These are phyloP conservation scores for Dictyostelium brefeldianum DNA, from an alignment of 78 protist genomes.

Conservation along the genomic window DNA sequence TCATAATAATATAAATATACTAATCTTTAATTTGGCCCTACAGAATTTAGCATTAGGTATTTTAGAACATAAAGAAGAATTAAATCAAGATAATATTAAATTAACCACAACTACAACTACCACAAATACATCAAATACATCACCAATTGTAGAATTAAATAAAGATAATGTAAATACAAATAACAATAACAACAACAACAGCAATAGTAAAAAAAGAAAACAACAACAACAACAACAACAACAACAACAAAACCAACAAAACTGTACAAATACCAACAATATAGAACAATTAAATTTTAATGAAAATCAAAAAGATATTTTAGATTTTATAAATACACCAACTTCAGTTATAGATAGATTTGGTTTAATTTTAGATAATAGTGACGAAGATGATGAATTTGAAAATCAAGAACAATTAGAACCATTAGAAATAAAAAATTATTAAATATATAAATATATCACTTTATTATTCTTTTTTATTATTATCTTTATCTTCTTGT, in stretches of 20 bases:
- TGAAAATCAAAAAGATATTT: neutral
- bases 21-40: neutral
- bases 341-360: conserved; percentile 44
- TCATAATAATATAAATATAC: neutral
- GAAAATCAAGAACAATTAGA: conserved; percentile 49
- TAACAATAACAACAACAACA: conserved; percentile 3
- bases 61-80: conserved; percentile 63
- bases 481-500: neutral
- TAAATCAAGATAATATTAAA: conserved; percentile 33
- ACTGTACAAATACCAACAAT: neutral
- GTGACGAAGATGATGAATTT: conserved; percentile 11
- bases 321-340: conserved; percentile 21
- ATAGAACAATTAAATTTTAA: neutral
- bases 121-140: neutral
- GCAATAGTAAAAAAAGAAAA: conserved; percentile 10
- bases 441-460: neutral
- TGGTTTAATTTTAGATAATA: conserved; percentile 24
- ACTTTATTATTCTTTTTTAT: neutral
- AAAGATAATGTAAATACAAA: conserved; percentile 15
- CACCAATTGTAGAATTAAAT: conserved; percentile 14
- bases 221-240: neutral
- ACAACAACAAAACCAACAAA: neutral
- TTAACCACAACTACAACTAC: neutral
- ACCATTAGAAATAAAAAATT: conserved; percentile 42
- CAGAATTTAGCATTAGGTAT: conserved; percentile 68